Evolutionary conservation across 2,329 filamentous ascomycete species (phyloP).

Genomic region (Aspergillus eucalypticola): DNA sequence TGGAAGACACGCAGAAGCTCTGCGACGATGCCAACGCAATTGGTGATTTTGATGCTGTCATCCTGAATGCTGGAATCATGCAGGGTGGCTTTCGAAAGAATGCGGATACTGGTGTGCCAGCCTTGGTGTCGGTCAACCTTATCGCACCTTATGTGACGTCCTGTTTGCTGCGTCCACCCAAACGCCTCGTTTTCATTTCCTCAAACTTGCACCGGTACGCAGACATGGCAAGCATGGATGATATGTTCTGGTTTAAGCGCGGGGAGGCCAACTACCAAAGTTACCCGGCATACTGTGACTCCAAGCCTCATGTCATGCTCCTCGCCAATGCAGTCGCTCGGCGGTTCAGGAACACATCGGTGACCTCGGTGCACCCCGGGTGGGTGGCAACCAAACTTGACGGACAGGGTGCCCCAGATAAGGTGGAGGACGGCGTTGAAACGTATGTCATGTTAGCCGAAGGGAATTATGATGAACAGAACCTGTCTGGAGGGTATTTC

Average conservation of each 20-base stretch:
- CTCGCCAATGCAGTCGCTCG: constrained; percentile 56
- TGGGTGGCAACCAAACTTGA: constrained; percentile 58
- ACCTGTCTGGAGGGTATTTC: constrained; percentile 22
- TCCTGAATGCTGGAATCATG: constrained; percentile 59
- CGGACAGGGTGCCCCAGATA: constrained; percentile 48
- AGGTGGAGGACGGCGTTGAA: constrained; percentile 49
- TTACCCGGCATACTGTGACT: constrained; percentile 52
- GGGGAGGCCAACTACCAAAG: constrained; percentile 36
- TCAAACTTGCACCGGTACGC: constrained; percentile 53
- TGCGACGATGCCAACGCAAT: constrained; percentile 53
- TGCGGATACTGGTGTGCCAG: constrained; percentile 38
- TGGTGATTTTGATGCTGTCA: constrained; percentile 55
- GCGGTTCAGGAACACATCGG: constrained; percentile 46
- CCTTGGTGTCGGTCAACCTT: constrained; percentile 55
- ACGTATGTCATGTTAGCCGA: constrained; percentile 52
- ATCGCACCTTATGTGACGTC: constrained; percentile 59
- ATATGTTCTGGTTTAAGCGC: constrained; percentile 42
- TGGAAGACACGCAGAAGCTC: constrained; percentile 51
- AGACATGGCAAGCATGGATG: constrained; percentile 38
- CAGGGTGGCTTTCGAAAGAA: constrained; percentile 42
- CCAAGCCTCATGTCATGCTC: constrained; percentile 58
- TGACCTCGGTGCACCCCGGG: constrained; percentile 52
- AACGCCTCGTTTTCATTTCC: constrained; percentile 54
- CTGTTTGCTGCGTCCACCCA: constrained; percentile 51
- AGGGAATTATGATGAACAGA: constrained; percentile 26